Conservation (phyloP, 202 grass and related monocot species). For the Digitaria exilis region DNA sequence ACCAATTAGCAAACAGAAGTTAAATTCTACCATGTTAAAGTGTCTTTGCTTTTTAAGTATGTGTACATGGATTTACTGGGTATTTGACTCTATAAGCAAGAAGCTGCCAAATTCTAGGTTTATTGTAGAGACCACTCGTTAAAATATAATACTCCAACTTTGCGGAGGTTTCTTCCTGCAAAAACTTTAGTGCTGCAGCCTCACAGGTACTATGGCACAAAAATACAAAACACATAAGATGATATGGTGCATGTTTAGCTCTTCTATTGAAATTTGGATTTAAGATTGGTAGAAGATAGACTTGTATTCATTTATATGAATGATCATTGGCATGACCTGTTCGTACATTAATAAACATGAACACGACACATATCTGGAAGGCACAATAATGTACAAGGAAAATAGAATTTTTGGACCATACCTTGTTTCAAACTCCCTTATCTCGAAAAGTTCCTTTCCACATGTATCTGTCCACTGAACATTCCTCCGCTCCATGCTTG, state of each 20-base stretch:
- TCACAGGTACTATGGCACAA: not conserved
- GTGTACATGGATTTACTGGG: not conserved
- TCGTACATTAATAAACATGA: not conserved
- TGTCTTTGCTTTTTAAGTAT: not conserved
- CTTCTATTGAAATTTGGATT: constrained; percentile 6
- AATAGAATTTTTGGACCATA: constrained; percentile 32
- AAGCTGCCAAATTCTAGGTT: not conserved
- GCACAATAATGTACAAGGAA: not conserved
- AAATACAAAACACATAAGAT: not conserved
- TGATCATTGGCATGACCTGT: not conserved
- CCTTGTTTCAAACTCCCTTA: constrained; percentile 94
- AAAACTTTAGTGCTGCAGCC: no score
- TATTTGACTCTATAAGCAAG: not conserved
- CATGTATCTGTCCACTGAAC: constrained; percentile 98
- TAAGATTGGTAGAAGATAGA: not conserved
- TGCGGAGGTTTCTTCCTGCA: not conserved
- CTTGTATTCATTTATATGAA: not conserved
- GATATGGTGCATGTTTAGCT: not conserved
- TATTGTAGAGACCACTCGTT: not conserved
- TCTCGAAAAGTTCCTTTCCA: constrained; percentile 93
- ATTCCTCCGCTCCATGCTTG: constrained; percentile 73
- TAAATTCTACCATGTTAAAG: not conserved
- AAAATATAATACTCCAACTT: not conserved
- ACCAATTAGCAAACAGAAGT: not conserved
- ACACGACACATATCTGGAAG: not conserved